phyloP scores from a whole-genome alignment of 2,329 filamentous ascomycete species.

The Metarhizium rileyi region DNA sequence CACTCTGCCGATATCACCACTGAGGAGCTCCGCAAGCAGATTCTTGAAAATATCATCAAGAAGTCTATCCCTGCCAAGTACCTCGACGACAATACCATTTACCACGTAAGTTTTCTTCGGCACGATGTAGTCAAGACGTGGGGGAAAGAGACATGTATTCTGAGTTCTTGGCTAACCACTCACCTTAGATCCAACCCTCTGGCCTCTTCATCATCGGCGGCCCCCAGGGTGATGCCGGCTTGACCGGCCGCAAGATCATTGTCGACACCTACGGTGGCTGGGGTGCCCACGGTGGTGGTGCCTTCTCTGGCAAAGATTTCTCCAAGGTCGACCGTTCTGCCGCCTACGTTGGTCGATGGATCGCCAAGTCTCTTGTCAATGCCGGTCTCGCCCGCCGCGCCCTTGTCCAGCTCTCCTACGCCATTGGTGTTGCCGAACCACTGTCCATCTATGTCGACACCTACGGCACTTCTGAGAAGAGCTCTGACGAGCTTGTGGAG shows the following conservation, averaged over 20 bases:
- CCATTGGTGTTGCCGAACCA: constrained; percentile 96
- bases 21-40: constrained; percentile 86
- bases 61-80: constrained; percentile 86
- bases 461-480: constrained; percentile 88
- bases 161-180: constrained; percentile 53
- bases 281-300: constrained; percentile 99
- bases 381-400: constrained; percentile 84
- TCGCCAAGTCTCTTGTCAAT: constrained; percentile 93
- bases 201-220: constrained; percentile 98
- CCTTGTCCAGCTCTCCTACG: constrained; percentile 97
- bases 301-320: constrained; percentile 99
- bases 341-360: constrained; percentile 95
- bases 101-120: constrained; percentile 59
- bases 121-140: background rate
- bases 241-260: constrained; percentile 98
- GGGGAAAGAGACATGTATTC: background rate
- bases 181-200: constrained; percentile 85
- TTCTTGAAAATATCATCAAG: constrained; percentile 96
- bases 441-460: constrained; percentile 96
- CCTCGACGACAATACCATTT: constrained; percentile 86
- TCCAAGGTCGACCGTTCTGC: constrained; percentile 99
- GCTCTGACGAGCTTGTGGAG: constrained; percentile 84
- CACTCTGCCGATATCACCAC: constrained; percentile 83
- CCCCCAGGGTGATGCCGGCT: constrained; percentile 95
- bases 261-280: constrained; percentile 99